A percentile compares a stretch with the other conserved stretches of the same genome.
Conservation (phyloP, 441 rosid species). For the Dalechampia spathulata region DNA sequence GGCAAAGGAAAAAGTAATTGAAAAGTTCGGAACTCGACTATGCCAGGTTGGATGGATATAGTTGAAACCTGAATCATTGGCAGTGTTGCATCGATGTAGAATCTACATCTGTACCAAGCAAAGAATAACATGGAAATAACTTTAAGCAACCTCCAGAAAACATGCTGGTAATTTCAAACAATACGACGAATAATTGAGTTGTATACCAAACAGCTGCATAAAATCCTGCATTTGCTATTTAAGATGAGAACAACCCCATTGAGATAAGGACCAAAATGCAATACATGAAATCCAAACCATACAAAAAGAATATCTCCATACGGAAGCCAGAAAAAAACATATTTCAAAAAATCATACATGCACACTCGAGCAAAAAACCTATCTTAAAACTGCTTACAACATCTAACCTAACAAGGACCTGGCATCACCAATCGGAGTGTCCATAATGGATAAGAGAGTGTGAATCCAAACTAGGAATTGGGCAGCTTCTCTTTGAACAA, state of each 20-base stretch:
- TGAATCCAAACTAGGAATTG: slow-evolving; percentile 20
- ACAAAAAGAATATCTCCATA: slow-evolving; percentile 12
- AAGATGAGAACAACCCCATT: no score
- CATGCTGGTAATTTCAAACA: not conserved
- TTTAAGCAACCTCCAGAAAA: no score
- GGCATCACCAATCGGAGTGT: no score
- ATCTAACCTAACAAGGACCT: no score
- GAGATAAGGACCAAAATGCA: slow-evolving; percentile 5
- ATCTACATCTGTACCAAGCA: no score
- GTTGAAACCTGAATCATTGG: no score
- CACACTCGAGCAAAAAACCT: slow-evolving; percentile 9
- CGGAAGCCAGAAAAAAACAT: not conserved
- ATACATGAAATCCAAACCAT: slow-evolving; percentile 6
- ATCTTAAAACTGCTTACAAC: slow-evolving; percentile 6
- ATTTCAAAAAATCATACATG: slow-evolving; percentile 12
- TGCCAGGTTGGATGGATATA: no score
- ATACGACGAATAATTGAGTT: not conserved
- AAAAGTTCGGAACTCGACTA: no score
- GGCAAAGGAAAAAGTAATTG: no score
- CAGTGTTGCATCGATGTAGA: no score
- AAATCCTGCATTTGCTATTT: slow-evolving; percentile 2
- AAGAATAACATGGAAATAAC: no score
- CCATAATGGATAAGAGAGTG: no score
- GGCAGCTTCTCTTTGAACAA: slow-evolving; percentile 55
- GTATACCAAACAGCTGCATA: not conserved